Percentiles rank a stretch among this genome's conserved stretches.
These are phyloP conservation scores for Populus hybrid DNA, from an alignment of 441 rosid species.

Conservation along the genomic window DNA sequence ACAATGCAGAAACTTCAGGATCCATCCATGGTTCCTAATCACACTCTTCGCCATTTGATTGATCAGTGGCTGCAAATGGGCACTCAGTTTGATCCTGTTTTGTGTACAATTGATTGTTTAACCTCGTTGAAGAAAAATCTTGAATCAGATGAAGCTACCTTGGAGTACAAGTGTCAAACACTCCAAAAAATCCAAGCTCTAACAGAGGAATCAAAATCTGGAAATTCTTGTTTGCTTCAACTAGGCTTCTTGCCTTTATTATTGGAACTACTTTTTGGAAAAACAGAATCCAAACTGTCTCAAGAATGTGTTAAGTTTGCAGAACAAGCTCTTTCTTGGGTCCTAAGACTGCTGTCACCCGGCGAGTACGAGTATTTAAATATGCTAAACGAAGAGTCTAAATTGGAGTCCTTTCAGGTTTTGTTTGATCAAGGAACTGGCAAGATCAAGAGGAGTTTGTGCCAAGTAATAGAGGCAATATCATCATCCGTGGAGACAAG, in stretches of 20 bases:
- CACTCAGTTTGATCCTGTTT: conserved; percentile 19
- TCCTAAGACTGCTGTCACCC: conserved; percentile 27
- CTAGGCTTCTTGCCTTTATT: conserved; percentile 28
- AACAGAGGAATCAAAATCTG: conserved; percentile 26
- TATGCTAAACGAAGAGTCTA: conserved; percentile 36
- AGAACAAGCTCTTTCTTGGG: conserved; percentile 37
- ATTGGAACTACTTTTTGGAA: conserved; percentile 24
- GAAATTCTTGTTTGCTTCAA: conserved; percentile 26
- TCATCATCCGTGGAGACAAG: conserved; percentile 38
- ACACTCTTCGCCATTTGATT: conserved; percentile 55
- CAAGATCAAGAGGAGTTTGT: conserved; percentile 32
- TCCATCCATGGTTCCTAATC: conserved; percentile 50
- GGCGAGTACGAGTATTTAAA: conserved; percentile 30
- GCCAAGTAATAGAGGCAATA: conserved; percentile 37
- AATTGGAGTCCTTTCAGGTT: conserved; percentile 27
- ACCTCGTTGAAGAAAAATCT: conserved; percentile 34
- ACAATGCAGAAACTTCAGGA: conserved; percentile 65
- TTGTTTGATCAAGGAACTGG: conserved; percentile 34
- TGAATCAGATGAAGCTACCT: conserved; percentile 29
- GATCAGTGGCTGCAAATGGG: conserved; percentile 45
- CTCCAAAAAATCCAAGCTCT: conserved; percentile 26
- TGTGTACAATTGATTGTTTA: conserved; percentile 17
- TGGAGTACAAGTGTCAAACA: conserved; percentile 25
- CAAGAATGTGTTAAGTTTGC: conserved; percentile 26
- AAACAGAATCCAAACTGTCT: conserved; percentile 19